Base-by-base conservation (phyloP, 2,329 filamentous ascomycete genomes). In the Ophiostoma populinum region DNA sequence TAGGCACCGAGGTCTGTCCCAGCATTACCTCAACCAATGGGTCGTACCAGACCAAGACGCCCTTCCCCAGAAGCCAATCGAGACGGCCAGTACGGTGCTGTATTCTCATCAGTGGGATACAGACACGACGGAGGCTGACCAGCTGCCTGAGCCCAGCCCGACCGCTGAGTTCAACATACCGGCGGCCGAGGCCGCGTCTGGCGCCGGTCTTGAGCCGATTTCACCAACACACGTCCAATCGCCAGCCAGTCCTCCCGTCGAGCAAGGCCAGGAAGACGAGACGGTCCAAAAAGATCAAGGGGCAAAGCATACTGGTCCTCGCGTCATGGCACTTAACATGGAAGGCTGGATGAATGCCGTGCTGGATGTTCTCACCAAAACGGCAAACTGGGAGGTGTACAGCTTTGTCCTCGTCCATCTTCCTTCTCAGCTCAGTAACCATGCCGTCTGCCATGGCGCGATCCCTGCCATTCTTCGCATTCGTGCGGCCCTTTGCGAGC, bases 351-450 rank as follows among this genome's bases (percentile, higher is more conserved):
- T 92, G n/a, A 79, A 86, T 42, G 65, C 74, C 9, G 63, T 92
- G 24, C 68, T 82, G 18, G 63, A 65, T n/a, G 58, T 90, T n/a
- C 58, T 92, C 28, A 72, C 79, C 43, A 67, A 74, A 37, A 79
- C 77, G 26, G 70, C 72, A 32, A 77, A 90, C 42, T 95, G 87
- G 86, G 85, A 95, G 51, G 62, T 92, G 2, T 93, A 92, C 60
- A 87, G 82, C 54, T 94, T 87, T 50, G 69, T 87, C 13, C 62
- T 98, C 20, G 80, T 83, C 6, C 81, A 93, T 52, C 60, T 94
- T 8, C 80, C 83, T 1, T 78, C 81, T 19, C 87, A 95, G 47
- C 63, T 98, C 16, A 80, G 77, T 52, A 98, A 98, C 46, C 83
- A 90, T 49, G 76, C 81, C 10, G 63, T 95, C 11, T 94, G 94